Evolutionary conservation across 2,329 filamentous ascomycete species (phyloP).

Genomic region (Aspergillus luchuensis): DNA sequence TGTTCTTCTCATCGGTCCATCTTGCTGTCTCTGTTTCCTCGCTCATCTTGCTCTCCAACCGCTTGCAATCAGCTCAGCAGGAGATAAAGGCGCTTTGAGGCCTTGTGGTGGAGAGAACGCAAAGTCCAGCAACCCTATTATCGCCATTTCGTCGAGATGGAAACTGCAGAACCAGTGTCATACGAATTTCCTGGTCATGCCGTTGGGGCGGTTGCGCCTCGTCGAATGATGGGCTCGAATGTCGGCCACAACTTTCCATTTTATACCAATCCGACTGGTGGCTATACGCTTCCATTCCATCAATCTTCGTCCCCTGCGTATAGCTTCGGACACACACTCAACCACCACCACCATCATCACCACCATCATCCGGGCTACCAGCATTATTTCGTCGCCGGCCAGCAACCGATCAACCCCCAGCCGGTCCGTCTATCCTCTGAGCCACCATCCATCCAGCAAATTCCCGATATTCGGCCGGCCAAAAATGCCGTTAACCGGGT

Average conservation of each 20-base stretch:
- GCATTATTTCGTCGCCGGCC: constrained; percentile 37
- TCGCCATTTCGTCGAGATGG: constrained; percentile 31
- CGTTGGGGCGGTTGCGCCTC: constrained; percentile 38
- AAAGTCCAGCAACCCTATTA: not conserved
- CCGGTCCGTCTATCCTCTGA: constrained; percentile 35
- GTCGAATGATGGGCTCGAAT: constrained; percentile 41
- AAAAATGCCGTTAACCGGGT: constrained; percentile 40
- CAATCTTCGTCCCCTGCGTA: constrained; percentile 33
- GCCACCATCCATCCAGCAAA: constrained; percentile 35
- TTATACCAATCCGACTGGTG: constrained; percentile 38
- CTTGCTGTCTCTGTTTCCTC: not conserved
- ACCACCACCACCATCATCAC: constrained; percentile 30
- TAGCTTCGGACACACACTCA: constrained; percentile 38
- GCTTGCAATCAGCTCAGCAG: not conserved
- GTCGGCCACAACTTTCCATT: constrained; percentile 39
- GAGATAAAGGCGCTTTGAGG: not conserved
- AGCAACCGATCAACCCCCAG: constrained; percentile 29
- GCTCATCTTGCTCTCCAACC: not conserved
- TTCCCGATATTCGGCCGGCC: constrained; percentile 41
- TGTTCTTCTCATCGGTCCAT: not conserved
- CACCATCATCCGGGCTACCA: constrained; percentile 33
- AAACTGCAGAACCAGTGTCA: constrained; percentile 44
- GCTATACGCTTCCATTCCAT: constrained; percentile 42
- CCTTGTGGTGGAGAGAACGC: not conserved
- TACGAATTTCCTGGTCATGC: constrained; percentile 44